Base-by-base conservation (phyloP, 441 rosid species). In the Pelargonium citronellum region DNA sequence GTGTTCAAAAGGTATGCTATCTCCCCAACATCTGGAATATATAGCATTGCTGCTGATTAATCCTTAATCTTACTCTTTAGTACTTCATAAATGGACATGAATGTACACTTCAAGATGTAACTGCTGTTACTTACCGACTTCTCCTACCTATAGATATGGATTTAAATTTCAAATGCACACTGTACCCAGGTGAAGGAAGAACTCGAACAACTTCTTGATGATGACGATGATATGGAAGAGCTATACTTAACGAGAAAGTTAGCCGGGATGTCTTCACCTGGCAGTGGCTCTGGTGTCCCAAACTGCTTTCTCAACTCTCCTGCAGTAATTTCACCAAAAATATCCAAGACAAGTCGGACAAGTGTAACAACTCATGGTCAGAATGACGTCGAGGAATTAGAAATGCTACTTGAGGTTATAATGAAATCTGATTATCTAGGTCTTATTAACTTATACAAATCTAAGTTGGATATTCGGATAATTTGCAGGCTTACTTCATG, bases 221-320 rank as follows among this genome's bases (percentile, higher is more conserved):
- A 95, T 74, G 98, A 92, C 22, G 98, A 92, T 69, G 99, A 95
- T 70, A 95, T 95, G 98, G 96, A 97, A 51, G 97, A 95, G 76
- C 91, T 95, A 46, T 95, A 90, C 85, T 79, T 95, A 75, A 89
- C 99, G 22, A 90, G 97, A 76, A 91, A 95, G 79, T 75, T 89
- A 73, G 85, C 83, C 46, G 82, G 85, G 47, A 74, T 87, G 69
- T 81, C 83, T 66, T 86, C 96, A 8, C 96, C 97, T 19, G 71
- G 66, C 60, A 95, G 91, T 83, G 91, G 82, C 61, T 84, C 88
- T 30, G 94, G 89, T 76, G 89, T 76, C 66, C 87, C 84, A 63
- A 86, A 84, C 74, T 91, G 92, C 90, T 82, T 71, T 87, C 71
- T 85, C 73, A 83, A 86, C 55, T 90, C 97, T 57, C 96, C 96